Base-by-base conservation (phyloP, 768 basidiomycete species). In the Serendipita sp. region DNA sequence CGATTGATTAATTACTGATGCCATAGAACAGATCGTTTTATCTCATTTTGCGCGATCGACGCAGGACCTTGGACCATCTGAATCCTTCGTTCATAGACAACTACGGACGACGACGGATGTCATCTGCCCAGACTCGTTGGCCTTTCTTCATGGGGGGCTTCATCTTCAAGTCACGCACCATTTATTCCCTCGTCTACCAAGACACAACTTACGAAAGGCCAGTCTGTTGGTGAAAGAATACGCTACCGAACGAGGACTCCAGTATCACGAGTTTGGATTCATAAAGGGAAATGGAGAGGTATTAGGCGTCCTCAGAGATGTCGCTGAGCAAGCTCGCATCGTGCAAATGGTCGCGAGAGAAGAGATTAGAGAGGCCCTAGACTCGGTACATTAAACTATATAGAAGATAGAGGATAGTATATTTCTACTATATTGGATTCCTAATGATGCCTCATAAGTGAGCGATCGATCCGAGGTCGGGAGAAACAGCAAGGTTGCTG, bases 21-120 rank as follows among this genome's bases (percentile, higher is more conserved):
- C 36, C 29, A 46, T 62, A 13, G 43, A 6, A 2, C 68, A 79
- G 77, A 98, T 99, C 69, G 94, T 97, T 1, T 83, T 98, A 31
- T 99, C 96, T 5, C 96, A 99, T 76, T 99, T 94, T 73, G 87
- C 91, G 58, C 91, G 93, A 78, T 92, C 95, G 11, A 94, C 93
- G 1, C 86, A 78, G 6, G 95, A 97, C 71, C 78, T 97, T 18
- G 94, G 94, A 11, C 90, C 91, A 0, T 75, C 76, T 33, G 96
- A 99, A 71, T 94, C 91, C 0, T 98, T 97, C 77, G 82, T 87
- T 2, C 86, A 91, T 69, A 86, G 96, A 15, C 96, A 99, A 73
- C 76, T 99, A 69, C 87, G 96, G 55, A 99, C 96, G n/a, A 98
- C 96, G 0, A 87, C 90, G 50, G 96, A 99, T 73, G 91, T 99